A percentile compares a stretch with the other conserved stretches of the same genome.
Evolutionary conservation across 78 protist species (phyloP).

Genomic region (Emiliania huxleyi): DNA sequence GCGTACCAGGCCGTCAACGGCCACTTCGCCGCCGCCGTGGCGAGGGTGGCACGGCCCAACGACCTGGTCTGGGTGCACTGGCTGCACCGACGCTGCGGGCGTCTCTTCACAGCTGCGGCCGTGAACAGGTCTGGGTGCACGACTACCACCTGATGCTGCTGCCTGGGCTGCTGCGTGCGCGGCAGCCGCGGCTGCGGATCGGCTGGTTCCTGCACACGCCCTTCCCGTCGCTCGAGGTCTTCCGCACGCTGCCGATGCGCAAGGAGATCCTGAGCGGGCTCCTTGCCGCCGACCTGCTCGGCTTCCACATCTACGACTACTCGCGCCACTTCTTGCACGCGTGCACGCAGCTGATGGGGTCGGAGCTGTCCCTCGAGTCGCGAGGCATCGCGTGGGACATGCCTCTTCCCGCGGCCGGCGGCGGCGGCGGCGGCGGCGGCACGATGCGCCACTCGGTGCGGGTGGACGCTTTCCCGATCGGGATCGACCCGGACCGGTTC

Average conservation of each 20-base stretch:
- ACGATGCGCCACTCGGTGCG: background rate
- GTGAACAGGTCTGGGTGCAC: no score
- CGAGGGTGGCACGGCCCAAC: background rate
- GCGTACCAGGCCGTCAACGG: conserved; percentile 65
- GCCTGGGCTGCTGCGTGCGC: conserved; percentile 66
- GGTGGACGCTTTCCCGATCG: conserved; percentile 38
- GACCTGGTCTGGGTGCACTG: conserved; percentile 72
- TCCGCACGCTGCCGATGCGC: conserved; percentile 53
- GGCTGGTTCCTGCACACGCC: conserved; percentile 91
- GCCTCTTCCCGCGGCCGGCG: background rate
- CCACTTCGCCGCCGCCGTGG: conserved; percentile 44
- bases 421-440: background rate
- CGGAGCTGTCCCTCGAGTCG: no score
- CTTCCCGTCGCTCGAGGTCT: conserved; percentile 85
- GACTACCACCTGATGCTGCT: conserved; percentile 89
- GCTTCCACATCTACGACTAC: conserved; percentile 58
- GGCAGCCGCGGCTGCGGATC: conserved; percentile 31
- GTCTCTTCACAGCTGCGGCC: no score
- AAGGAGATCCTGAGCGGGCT: conserved; percentile 60
- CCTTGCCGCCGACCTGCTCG: conserved; percentile 72
- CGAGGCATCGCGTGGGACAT: background rate
- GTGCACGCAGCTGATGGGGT: conserved; percentile 71
- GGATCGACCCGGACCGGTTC: conserved; percentile 36
- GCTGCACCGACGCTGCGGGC: no score
- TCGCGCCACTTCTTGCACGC: conserved; percentile 77